A percentile compares a stretch with the other conserved stretches of the same genome.
These are phyloP conservation scores for Malassezia equina DNA, from an alignment of 1,284 basidiomycete genomes.

Conservation along the genomic window DNA sequence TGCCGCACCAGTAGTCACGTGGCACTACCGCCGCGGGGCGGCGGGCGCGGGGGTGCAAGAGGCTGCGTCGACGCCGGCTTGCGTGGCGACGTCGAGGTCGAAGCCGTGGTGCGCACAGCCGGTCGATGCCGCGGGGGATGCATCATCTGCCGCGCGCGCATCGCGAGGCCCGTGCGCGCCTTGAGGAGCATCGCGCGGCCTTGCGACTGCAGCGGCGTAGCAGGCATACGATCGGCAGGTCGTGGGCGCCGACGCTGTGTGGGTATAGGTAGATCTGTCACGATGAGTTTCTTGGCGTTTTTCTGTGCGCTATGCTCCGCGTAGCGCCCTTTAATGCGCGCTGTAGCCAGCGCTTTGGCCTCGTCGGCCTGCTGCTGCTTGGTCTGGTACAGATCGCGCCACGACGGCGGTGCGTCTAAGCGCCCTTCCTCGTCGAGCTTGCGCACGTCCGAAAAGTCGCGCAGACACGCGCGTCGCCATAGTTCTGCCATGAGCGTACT, in stretches of 20 bases:
- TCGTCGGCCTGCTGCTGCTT: conserved; percentile 27
- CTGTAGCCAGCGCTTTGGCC: conserved; percentile 25
- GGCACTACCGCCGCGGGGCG: background rate
- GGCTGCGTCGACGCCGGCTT: background rate
- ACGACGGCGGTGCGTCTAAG: conserved; percentile 20
- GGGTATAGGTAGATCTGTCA: conserved; percentile 18
- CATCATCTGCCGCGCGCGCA: conserved; percentile 15
- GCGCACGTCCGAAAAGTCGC: conserved; percentile 34
- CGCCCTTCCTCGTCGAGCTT: conserved; percentile 19
- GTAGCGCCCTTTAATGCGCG: conserved; percentile 34
- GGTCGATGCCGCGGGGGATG: background rate
- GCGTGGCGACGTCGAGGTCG: background rate
- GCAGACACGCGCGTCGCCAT: conserved; percentile 36
- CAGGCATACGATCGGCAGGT: background rate
- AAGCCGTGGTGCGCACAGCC: background rate
- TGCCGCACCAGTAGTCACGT: too few species aligned
- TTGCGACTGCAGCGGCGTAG: background rate
- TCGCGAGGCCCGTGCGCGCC: conserved; percentile 9
- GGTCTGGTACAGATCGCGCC: conserved; percentile 26
- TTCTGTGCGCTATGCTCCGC: conserved; percentile 32
- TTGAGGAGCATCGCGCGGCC: conserved; percentile 14
- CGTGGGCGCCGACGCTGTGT: background rate
- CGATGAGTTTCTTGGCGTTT: conserved; percentile 29
- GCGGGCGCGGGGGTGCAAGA: background rate
- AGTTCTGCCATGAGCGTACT: conserved; percentile 15